Base-by-base conservation (phyloP, 1,139 yeast species). In the Hemisphaericaspora subhashii region DNA sequence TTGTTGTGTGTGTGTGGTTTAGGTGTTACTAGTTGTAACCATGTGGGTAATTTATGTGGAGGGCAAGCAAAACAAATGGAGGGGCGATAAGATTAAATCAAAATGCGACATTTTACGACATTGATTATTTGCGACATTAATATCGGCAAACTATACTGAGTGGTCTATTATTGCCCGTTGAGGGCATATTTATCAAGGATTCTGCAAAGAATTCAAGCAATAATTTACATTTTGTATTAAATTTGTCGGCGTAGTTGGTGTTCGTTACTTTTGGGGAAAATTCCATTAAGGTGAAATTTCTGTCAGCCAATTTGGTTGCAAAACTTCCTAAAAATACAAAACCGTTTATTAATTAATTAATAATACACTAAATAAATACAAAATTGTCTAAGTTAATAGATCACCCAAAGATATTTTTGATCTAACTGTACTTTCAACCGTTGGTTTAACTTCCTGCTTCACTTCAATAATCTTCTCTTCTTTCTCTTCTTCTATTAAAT, bases 361-460 rank as follows among this genome's bases (percentile, higher is more conserved):
- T 22, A 16, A 16, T 21, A 3, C 25, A 2, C 3, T 13, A 13
- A 13, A 26, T 14, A 7, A 25, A 25, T 12, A 25, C 24, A 22
- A 22, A 22, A 22, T 22, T 22, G 4, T 7, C 37, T 34, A 57
- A 28, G 52, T 51, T 39, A 58, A 45, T 3, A 59, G 55, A 46
- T 57, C 63, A 12, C 58, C 60, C n/a, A 59, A 44, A 6, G 62
- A 53, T 6, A 59, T 56, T 25, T 48, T 48, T 4, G 60, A 51
- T 15, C 62, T 41, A 9, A 41, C 38, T 15, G 31, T 27, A 22
- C 42, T 42, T 34, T 52, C 55, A n/a, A 31, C 33, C 4, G 37
- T 38, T 15, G 36, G 35, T 17, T 32, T 22, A 20, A 11, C 22
- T 3, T 32, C 16, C 3, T 20, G 5, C 20, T 37, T 24, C 18